Conservation (phyloP, 73 alveolate genomes). For the Tetrahymena thermophila region DNA sequence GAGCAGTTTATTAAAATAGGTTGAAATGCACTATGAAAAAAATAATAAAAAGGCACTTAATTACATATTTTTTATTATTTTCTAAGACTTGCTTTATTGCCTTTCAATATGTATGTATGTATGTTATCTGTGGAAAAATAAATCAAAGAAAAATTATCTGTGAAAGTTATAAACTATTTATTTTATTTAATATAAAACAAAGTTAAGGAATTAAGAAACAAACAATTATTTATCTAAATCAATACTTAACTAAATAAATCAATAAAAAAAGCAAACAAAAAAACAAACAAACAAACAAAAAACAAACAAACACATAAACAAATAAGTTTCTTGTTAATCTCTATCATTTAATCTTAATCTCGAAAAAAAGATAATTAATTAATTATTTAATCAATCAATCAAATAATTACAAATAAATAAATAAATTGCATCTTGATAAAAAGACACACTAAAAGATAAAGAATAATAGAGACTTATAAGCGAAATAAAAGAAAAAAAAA, state of each 20-base stretch:
- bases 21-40: neutral
- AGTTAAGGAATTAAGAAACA: neutral
- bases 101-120: no score
- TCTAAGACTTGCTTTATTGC: neutral
- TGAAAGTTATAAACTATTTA: neutral
- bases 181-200: no score
- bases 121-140: neutral
- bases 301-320: no score
- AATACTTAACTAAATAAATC: no score
- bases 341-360: neutral
- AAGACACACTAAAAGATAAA: neutral
- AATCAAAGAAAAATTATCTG: neutral
- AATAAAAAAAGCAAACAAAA: no score
- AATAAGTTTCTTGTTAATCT: neutral
- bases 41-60: neutral
- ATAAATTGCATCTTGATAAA: neutral
- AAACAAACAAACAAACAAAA: no score
- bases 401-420: neutral
- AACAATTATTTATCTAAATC: neutral
- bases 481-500: neutral
- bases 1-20: neutral
- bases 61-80: no score
- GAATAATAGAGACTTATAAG: neutral
- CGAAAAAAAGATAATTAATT: neutral
- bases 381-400: no score